Evolutionary conservation across 176 grass and related monocot species (phyloP), one percentile per base, ranked within the genome.

Genomic region (Melocanna baccifera): DNA sequence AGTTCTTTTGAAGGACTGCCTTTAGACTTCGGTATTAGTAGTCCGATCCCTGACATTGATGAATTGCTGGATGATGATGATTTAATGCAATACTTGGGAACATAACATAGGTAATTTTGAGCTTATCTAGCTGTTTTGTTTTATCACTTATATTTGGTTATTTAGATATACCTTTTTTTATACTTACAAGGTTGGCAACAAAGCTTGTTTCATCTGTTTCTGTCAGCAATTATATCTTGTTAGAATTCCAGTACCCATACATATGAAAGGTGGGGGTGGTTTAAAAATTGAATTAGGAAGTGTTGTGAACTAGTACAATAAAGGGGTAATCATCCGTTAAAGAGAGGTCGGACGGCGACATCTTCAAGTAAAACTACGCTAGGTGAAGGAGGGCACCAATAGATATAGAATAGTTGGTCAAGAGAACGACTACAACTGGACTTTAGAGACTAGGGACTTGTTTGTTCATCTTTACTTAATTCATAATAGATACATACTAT

Each of bases 31-130:
- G 85, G 91, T 34, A 82, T 94, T 14, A 84, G 71, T 67, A 93
- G 80, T 77, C 87, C 85, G 22, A 88, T 95, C 20, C 85, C 75
- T 75, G 73, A 67, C 83, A 63, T 98, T 30, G 93, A 88, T 85
- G 91, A 94, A 42, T 80, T 95, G 55, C 50, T 98, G 78, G 87
- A 89, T 34, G 96, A 98, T 39, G 91, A 98, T 41, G 93, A 94
- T 57, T 66, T 98, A 62, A 90, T 98, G 91, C 87, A 87, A 34
- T 98, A 98, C 77, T 79, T 98, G 37, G 96, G 96, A 83, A 94
- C 96, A 80, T 98, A 83, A 92, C 46, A 39, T 78, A 69, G 58
- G 85, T 85, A 62, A 47, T 62, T 82, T 51, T 64, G 43, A 73
- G 46, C 16, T 78, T 84, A 41, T 51, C 41, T 76, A 61, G 18